Conservation (phyloP, 306 rosid species). For the Cucurbita ficifolia region DNA sequence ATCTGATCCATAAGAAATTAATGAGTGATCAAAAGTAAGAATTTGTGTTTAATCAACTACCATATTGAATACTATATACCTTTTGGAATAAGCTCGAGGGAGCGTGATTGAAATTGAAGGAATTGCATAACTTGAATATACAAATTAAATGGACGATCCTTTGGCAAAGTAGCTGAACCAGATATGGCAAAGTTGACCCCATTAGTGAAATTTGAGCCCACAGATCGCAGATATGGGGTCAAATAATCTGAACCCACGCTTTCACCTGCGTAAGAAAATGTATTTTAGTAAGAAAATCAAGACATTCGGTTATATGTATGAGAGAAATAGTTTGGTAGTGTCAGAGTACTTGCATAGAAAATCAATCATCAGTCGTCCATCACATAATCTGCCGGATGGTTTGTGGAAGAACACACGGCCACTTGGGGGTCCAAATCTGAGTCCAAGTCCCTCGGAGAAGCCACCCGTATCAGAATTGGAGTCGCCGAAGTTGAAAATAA, state of each 20-base stretch:
- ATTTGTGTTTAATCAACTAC: neutral
- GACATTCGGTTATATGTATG: neutral
- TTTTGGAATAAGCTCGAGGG: constrained; percentile 3
- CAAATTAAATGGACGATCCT: constrained; percentile 11
- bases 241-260: neutral
- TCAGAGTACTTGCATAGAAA: constrained; percentile 16
- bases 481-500: constrained; percentile 25
- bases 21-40: neutral
- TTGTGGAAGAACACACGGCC: constrained; percentile 12
- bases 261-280: constrained; percentile 8
- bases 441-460: constrained; percentile 8
- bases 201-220: constrained; percentile 14
- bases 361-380: constrained; percentile 21
- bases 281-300: neutral
- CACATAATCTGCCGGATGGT: constrained; percentile 13
- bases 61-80: neutral
- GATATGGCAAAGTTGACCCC: constrained; percentile 18
- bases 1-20: neutral
- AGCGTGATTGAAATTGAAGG: constrained; percentile 13
- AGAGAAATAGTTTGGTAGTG: neutral
- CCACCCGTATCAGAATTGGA: constrained; percentile 32
- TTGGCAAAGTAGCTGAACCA: constrained; percentile 13
- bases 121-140: constrained; percentile 17
- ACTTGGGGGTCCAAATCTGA: constrained; percentile 14
- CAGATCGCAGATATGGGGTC: constrained; percentile 12